Evolutionary conservation across 2,329 filamentous ascomycete genomes (phyloP), one percentile per base, ranked within the genome.

Genomic region (Ophiostoma sp.): DNA sequence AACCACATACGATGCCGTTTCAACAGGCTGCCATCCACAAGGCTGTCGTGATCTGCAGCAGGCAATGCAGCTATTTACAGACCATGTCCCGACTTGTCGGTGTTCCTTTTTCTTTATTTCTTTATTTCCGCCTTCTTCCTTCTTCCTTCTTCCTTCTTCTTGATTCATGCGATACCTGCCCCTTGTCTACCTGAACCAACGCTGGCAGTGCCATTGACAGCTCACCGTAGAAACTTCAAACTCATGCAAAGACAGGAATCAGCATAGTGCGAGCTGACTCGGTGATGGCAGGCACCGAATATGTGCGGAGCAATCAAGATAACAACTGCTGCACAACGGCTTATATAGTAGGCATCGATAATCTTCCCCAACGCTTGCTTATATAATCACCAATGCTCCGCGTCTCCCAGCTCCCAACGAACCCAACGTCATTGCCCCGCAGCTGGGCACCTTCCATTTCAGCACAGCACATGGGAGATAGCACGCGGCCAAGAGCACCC

Each of bases 401-500:
- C 13, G 36, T 39, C 36, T 39, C 44, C 10, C 39, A 41, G 39
- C 39, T 41, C 39, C 15, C 39, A 41, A 41, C 39, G 10, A 39
- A 52, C 48, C n/a, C 48, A 52, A 52, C 52, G 52, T 57, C 52
- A 57, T 57, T 57, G 52, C 52, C 52, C 52, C 52, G 52, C 52
- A 57, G 52, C 52, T 57, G 52, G 52, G 52, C 52, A 57, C 52
- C 23, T 57, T 23, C 52, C 52, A 57, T 13, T 57, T 27, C n/a
- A 27, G n/a, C 23, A 57, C 52, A 57, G 52, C 52, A 57, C 52
- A 57, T 57, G 52, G 52, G 52, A 57, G 52, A 57, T 31, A 57
- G 52, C 52, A 57, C n/a, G 17, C 4, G 52, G 52, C 52, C 52
- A 57, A 57, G 52, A 57, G 8, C 52, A 57, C 52, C 52, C 52